Conservation (phyloP, 2,329 filamentous ascomycete genomes). For the Fusarium abutilonis region DNA sequence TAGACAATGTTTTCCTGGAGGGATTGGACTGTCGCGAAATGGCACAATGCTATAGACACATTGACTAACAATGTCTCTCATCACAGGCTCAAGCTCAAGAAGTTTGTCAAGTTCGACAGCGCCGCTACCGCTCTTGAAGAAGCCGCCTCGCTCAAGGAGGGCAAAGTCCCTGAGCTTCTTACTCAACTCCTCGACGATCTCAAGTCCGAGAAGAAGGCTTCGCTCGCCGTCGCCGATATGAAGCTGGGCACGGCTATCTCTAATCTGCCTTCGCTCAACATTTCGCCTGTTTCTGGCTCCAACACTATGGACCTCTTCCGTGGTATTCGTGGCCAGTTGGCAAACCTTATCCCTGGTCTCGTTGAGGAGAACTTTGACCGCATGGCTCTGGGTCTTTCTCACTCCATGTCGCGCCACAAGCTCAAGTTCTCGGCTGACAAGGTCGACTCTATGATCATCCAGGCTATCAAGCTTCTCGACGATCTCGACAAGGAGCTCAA, state of each 20-base stretch:
- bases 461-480: constrained; percentile 92
- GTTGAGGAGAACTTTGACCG: constrained; percentile 86
- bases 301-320: constrained; percentile 83
- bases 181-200: constrained; percentile 83
- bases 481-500: constrained; percentile 99
- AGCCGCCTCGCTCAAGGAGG: constrained; percentile 86
- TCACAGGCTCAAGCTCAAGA: constrained; percentile 87
- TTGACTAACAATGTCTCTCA: constrained; percentile 12
- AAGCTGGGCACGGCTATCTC: constrained; percentile 93
- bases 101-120: constrained; percentile 97
- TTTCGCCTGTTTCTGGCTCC: constrained; percentile 77
- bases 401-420: constrained; percentile 96
- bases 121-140: constrained; percentile 90
- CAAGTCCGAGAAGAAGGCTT: constrained; percentile 98
- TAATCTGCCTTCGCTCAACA: constrained; percentile 87
- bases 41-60: background rate
- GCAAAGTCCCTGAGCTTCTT: constrained; percentile 92
- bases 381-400: constrained; percentile 95
- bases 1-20: constrained; percentile 12
- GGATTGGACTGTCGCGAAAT: constrained; percentile 16
- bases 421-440: constrained; percentile 99
- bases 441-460: constrained; percentile 99
- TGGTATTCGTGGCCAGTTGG: constrained; percentile 89
- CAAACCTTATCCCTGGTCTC: constrained; percentile 89
- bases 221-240: constrained; percentile 90